Percentiles rank a stretch among this genome's conserved stretches.
These are phyloP conservation scores for Thermochaetoides thermophila DNA, from an alignment of 495 filamentous ascomycete species.

Conservation along the genomic window DNA sequence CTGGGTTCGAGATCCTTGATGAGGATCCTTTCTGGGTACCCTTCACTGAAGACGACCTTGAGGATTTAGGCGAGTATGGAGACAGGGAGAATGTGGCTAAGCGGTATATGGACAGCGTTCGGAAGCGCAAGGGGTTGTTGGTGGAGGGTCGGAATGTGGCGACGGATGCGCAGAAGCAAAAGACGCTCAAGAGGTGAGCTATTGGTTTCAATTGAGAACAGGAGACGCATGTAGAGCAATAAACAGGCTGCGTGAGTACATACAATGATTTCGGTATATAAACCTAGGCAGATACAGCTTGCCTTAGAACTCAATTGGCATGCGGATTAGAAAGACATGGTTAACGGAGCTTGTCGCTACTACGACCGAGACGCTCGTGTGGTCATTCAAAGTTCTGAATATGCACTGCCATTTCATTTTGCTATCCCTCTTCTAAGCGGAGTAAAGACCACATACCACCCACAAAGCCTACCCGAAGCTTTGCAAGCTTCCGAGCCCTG, in stretches of 20 bases:
- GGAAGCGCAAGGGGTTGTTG: slow-evolving; percentile 70
- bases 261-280: too few species aligned
- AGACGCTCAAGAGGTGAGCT: slow-evolving; percentile 79
- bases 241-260: too few species aligned
- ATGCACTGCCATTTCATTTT: slow-evolving; percentile 4
- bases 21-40: slow-evolving; percentile 96
- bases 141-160: slow-evolving; percentile 60
- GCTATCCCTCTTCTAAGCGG: slow-evolving; percentile 6
- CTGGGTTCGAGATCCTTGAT: slow-evolving; percentile 80
- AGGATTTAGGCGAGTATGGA: slow-evolving; percentile 86
- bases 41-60: slow-evolving; percentile 88
- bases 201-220: background rate
- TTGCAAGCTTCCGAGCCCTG: slow-evolving; percentile 1
- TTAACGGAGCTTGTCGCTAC: too few species aligned
- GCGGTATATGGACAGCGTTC: slow-evolving; percentile 82
- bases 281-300: too few species aligned
- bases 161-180: slow-evolving; percentile 90
- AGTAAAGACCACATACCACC: slow-evolving; percentile 1
- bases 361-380: background rate
- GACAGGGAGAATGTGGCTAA: slow-evolving; percentile 93
- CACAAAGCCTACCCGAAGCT: background rate
- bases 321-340: too few species aligned
- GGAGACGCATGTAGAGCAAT: background rate
- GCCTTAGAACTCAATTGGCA: too few species aligned
- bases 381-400: background rate